Conservation (phyloP, 257 asterid genomes). For the Nicotiana noctiflora region DNA sequence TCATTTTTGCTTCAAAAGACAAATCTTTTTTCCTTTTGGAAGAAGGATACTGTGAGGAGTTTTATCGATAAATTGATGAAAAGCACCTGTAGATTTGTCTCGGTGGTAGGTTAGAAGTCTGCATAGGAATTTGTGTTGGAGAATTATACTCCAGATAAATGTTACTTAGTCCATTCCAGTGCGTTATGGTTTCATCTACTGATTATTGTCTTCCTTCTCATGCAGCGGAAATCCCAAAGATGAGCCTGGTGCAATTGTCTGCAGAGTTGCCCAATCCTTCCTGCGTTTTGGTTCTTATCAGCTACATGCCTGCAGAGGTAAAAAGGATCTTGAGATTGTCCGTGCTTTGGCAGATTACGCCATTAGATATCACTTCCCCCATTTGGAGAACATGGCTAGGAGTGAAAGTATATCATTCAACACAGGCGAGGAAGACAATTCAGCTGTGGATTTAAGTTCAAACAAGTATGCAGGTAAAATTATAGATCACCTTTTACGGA, state of each 20-base stretch:
- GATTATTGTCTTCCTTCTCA: constrained; percentile 10
- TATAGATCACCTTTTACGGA: not conserved
- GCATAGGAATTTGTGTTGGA: not conserved
- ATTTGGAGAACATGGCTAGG: constrained; percentile 66
- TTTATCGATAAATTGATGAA: not conserved
- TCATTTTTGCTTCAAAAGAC: not conserved
- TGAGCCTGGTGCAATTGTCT: constrained; percentile 93
- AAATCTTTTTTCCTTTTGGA: not conserved
- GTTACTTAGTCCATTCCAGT: not conserved
- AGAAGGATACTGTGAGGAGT: not conserved
- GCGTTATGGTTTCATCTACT: not conserved
- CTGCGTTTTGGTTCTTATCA: constrained; percentile 96
- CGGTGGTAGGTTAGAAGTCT: not conserved
- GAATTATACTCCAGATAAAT: not conserved
- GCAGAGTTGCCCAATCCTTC: constrained; percentile 89
- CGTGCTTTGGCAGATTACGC: constrained; percentile 77
- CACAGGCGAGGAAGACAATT: constrained; percentile 73
- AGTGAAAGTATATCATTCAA: constrained; percentile 66
- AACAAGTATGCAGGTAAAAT: constrained; percentile 82
- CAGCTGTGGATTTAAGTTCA: constrained; percentile 83
- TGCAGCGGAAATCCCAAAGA: constrained; percentile 95
- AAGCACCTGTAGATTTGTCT: not conserved
- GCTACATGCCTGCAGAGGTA: constrained; percentile 84
- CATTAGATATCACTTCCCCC: constrained; percentile 79
- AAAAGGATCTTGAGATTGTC: constrained; percentile 63